A percentile compares a stretch with the other conserved stretches of the same genome.
These are phyloP conservation scores for Beta corolliflora DNA, from an alignment of 179 eudicot genomes.

Conservation along the genomic window DNA sequence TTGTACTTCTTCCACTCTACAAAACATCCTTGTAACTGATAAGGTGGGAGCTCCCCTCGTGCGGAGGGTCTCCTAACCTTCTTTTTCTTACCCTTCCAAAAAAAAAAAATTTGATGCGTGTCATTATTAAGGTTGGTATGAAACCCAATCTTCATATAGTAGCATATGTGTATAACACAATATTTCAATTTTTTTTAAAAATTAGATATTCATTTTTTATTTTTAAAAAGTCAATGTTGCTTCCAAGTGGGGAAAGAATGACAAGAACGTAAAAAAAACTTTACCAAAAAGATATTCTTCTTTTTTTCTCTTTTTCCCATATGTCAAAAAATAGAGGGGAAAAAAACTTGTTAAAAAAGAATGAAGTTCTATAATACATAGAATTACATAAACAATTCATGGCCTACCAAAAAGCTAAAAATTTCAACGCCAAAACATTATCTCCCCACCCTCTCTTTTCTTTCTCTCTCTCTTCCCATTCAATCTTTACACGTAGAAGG, in stretches of 20 bases:
- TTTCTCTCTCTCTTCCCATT: not conserved
- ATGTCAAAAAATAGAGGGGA: not conserved
- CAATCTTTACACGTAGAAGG: not conserved
- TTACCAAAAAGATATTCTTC: not conserved
- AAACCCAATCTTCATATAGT: too few relatives aligned
- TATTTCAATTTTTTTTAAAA: too few relatives aligned
- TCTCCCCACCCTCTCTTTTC: too few relatives aligned
- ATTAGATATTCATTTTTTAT: not conserved
- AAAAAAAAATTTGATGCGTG: too few relatives aligned
- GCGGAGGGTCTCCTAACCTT: too few relatives aligned
- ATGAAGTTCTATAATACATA: not conserved
- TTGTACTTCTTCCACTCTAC: too few relatives aligned
- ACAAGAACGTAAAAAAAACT: slow-evolving; percentile 5
- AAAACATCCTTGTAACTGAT: too few relatives aligned
- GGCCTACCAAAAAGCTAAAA: slow-evolving; percentile 1
- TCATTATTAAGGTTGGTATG: too few relatives aligned
- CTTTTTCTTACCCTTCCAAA: too few relatives aligned
- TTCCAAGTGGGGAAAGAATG: not conserved
- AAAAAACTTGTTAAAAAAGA: not conserved
- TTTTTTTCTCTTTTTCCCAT: not conserved
- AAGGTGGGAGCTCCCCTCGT: too few relatives aligned
- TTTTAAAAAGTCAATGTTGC: slow-evolving; percentile 17
- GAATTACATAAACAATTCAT: not conserved
- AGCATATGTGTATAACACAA: too few relatives aligned
- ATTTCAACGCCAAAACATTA: not conserved